Percentiles rank a stretch among this genome's conserved stretches.
Evolutionary conservation across 148 eudicot species (phyloP).

Genomic region (Oxyria digyna): DNA sequence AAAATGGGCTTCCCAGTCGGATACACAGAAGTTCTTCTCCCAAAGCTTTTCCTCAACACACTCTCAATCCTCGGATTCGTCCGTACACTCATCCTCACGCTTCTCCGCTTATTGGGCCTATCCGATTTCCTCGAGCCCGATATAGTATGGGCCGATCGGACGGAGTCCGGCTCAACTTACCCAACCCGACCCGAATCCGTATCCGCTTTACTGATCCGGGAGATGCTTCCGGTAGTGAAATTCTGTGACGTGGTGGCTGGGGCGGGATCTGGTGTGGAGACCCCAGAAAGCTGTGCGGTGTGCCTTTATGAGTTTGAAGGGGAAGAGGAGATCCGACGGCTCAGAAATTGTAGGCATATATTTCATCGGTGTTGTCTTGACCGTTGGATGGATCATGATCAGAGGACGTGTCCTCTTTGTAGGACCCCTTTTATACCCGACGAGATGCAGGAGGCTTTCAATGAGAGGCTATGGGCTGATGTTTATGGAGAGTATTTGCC

Average conservation of each 20-base stretch:
- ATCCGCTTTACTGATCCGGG: constrained; percentile 55
- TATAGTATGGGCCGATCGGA: constrained; percentile 16
- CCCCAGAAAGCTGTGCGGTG: constrained; percentile 51
- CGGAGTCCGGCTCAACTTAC: constrained; percentile 5
- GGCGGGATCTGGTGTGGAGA: constrained; percentile 45
- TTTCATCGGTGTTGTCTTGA: constrained; percentile 35
- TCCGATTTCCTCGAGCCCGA: constrained; percentile 51
- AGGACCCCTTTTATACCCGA: constrained; percentile 37
- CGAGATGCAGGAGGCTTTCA: constrained; percentile 45
- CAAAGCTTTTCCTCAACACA: constrained; percentile 36
- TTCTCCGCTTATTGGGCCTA: constrained; percentile 35
- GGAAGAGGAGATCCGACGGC: constrained; percentile 40
- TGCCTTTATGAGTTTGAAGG: constrained; percentile 36
- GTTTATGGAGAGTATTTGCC: constrained; percentile 11
- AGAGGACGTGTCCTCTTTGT: constrained; percentile 49
- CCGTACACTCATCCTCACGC: constrained; percentile 16
- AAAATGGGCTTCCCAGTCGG: constrained; percentile 50
- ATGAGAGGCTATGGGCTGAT: constrained; percentile 71
- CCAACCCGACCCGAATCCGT: constrained; percentile 21
- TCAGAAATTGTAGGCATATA: constrained; percentile 38
- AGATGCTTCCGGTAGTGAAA: constrained; percentile 56
- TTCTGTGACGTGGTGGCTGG: constrained; percentile 28
- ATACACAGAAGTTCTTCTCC: constrained; percentile 43
- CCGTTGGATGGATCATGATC: constrained; percentile 49
- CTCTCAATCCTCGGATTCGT: constrained; percentile 36